A percentile compares a stretch with the other conserved stretches of the same genome.
Conservation (phyloP, 1,139 yeast species). For the Debaryomyces robertsiae region DNA sequence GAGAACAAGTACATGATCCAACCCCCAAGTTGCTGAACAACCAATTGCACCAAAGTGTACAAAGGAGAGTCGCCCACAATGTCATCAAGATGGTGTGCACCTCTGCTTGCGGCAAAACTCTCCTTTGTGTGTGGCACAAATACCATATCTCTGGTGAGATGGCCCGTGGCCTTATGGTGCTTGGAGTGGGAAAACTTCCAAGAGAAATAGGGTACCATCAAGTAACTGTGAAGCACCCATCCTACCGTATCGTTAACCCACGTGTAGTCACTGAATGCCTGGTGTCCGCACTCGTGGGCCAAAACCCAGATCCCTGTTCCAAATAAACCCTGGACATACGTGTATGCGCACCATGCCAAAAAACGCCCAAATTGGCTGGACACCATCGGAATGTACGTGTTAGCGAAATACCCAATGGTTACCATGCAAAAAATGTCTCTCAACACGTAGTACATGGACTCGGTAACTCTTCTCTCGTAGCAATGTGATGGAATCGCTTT, state of each 20-base stretch:
- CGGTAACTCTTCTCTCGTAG: slow-evolving; percentile 53
- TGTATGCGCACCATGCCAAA: slow-evolving; percentile 57
- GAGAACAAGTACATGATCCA: slow-evolving; percentile 50
- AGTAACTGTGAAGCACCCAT: slow-evolving; percentile 60
- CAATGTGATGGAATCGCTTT: slow-evolving; percentile 64
- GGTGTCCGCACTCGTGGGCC: slow-evolving; percentile 71
- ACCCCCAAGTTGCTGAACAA: slow-evolving; percentile 58
- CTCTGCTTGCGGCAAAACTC: slow-evolving; percentile 35
- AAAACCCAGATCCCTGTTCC: slow-evolving; percentile 63
- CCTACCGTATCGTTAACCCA: slow-evolving; percentile 60
- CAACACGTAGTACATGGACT: slow-evolving; percentile 56
- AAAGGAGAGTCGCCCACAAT: slow-evolving; percentile 58
- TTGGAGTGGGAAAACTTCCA: slow-evolving; percentile 64
- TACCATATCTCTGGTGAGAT: slow-evolving; percentile 61
- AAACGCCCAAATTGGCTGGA: slow-evolving; percentile 49
- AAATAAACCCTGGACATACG: slow-evolving; percentile 45
- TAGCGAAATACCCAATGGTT: slow-evolving; percentile 48
- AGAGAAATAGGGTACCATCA: slow-evolving; percentile 61
- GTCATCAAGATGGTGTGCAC: slow-evolving; percentile 41
- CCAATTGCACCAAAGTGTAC: slow-evolving; percentile 42
- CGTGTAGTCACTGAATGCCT: slow-evolving; percentile 59
- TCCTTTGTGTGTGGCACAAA: slow-evolving; percentile 59
- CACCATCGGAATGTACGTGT: slow-evolving; percentile 52
- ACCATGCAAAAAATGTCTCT: slow-evolving; percentile 55
- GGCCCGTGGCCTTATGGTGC: slow-evolving; percentile 69